Base-by-base conservation (phyloP, 2,329 filamentous ascomycete genomes). In the Claviceps sp. region DNA sequence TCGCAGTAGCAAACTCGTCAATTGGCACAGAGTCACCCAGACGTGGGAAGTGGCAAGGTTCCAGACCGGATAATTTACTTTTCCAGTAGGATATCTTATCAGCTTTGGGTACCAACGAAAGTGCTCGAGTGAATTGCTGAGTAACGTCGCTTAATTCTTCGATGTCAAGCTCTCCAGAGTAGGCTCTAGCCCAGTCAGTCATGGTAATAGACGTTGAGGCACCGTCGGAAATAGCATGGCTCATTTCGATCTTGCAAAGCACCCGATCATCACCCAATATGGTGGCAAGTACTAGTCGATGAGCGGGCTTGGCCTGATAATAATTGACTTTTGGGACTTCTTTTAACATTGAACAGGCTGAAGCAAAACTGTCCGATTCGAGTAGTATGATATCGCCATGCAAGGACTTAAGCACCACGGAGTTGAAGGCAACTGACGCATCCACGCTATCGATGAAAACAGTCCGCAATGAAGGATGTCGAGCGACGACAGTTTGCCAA, bases 171-270 rank as follows among this genome's bases (percentile, higher is more conserved):
- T 41, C 34, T 34, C 49, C 49, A 13, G 47, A 13, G 37, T 55
- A 56, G 2, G 53, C 53, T 14, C 34, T 38, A 13, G 34, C 43
- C 42, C 48, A 52, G 7, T 56, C 55, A 6, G 45, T 13, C 18
- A 55, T 45, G 3, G 52, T 37, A n/a, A 51, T 37, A 18, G 44
- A 37, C 24, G 50, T 49, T n/a, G 55, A 55, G 8, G 48, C 42
- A 41, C 53, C 55, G 24, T 56, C 55, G 2, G 47, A 47, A 26
- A 56, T 47, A 9, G 55, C 50, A 41, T 56, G 55, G 20, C 53
- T 56, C 41, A 54, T 54, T 40, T 55, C 55, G 16, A 56, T 40
- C 37, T 47, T 45, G 47, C 55, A 56, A 9, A 52, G 18, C 4
- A 54, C 47, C 16, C 38, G 46, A 22, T 43, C 40, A 24, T 51